Percentiles rank a stretch among this genome's conserved stretches.
phyloP scores from a whole-genome alignment of 345 rosid genomes.

The Bruguiera sexangula region DNA sequence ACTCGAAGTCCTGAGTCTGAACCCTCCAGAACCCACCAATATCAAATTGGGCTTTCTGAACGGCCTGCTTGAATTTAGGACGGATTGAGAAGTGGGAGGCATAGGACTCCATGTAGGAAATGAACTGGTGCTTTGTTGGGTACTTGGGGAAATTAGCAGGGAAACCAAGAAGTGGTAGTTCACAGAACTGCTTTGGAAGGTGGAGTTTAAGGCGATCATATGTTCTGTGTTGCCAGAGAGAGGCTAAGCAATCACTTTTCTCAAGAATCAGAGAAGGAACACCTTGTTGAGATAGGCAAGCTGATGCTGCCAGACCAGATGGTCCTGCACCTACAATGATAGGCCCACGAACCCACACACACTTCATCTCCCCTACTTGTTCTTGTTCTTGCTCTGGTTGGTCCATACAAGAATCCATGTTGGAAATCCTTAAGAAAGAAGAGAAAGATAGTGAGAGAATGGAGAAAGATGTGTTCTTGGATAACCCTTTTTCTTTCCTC shows the following conservation, averaged over 20 bases:
- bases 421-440: slow-evolving; percentile 22
- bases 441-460: not conserved
- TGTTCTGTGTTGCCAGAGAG: slow-evolving; percentile 72
- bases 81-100: slow-evolving; percentile 60
- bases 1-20: slow-evolving; percentile 48
- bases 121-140: slow-evolving; percentile 67
- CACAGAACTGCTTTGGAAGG: slow-evolving; percentile 80
- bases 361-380: not conserved
- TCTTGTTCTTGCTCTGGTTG: slow-evolving; percentile 18
- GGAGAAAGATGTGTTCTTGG: not conserved
- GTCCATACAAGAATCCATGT: slow-evolving; percentile 45
- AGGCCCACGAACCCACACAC: slow-evolving; percentile 45
- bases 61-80: slow-evolving; percentile 64
- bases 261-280: slow-evolving; percentile 74
- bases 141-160: slow-evolving; percentile 69
- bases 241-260: slow-evolving; percentile 67
- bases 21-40: slow-evolving; percentile 56
- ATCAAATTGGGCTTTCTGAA: slow-evolving; percentile 55
- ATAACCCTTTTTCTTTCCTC: not conserved
- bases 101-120: slow-evolving; percentile 67
- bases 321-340: slow-evolving; percentile 98
- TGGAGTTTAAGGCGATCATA: slow-evolving; percentile 90
- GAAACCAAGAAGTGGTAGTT: slow-evolving; percentile 67
- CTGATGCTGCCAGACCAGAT: slow-evolving; percentile 74
- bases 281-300: slow-evolving; percentile 60